Percentiles rank a stretch among this genome's conserved stretches.
Conservation (phyloP, 1,284 basidiomycete genomes). For the Trametes versicolor region DNA sequence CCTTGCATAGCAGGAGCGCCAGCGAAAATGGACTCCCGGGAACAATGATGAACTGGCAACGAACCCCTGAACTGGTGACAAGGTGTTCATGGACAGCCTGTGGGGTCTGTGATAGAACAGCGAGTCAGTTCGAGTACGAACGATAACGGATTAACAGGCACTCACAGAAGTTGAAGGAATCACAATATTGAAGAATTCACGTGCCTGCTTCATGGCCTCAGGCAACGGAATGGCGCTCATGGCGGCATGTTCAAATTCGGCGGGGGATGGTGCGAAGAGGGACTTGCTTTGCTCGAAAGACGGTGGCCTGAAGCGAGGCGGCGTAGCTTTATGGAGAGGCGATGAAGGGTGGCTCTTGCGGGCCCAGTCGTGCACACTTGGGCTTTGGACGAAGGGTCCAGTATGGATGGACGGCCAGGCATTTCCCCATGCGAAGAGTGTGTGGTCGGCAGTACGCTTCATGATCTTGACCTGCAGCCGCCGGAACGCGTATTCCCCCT, state of each 20-base stretch:
- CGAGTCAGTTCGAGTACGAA: background rate
- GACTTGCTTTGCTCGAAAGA: background rate
- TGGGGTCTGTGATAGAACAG: too few relatives aligned
- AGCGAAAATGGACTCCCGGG: conserved; percentile 5
- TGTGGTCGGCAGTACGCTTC: conserved; percentile 9
- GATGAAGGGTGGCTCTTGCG: background rate
- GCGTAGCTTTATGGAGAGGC: background rate
- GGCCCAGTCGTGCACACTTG: background rate
- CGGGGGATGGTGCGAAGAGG: background rate
- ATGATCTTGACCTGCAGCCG: conserved; percentile 16
- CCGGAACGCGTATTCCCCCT: too few relatives aligned
- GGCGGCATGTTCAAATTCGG: background rate
- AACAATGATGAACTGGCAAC: conserved; percentile 2
- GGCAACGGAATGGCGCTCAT: background rate
- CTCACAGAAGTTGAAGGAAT: background rate
- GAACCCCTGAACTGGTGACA: background rate
- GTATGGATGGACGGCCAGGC: too few relatives aligned
- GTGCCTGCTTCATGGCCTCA: background rate
- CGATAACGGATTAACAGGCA: background rate
- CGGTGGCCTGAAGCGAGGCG: background rate
- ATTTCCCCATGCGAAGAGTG: conserved; percentile 12
- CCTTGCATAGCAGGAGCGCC: background rate
- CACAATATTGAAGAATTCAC: background rate
- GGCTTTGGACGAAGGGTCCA: background rate
- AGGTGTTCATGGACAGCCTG: background rate